These are phyloP conservation scores for Alloteropsis semialata DNA, from an alignment of 176 grass and related monocot species.

Conservation along the genomic window DNA sequence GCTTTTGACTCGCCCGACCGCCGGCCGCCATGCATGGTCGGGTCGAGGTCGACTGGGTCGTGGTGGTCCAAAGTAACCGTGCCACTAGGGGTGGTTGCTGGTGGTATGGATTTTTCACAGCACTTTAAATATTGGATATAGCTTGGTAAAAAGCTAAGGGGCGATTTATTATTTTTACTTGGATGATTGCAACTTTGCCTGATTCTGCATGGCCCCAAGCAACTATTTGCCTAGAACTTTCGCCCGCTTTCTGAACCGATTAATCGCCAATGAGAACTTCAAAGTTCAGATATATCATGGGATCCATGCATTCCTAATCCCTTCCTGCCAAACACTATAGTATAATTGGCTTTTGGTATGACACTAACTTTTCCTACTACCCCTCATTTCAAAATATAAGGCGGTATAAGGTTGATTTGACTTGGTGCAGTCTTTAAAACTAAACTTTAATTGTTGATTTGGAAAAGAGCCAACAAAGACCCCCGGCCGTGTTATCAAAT, in stretches of 20 bases:
- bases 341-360: background rate
- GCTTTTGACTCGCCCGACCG: conserved; percentile 26
- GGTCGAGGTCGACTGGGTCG: too few relatives aligned
- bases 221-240: conserved; percentile 4
- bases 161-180: background rate
- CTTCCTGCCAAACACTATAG: background rate
- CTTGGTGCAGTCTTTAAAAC: too few relatives aligned
- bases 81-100: conserved; percentile 9
- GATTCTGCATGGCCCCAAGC: background rate
- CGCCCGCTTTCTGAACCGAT: background rate
- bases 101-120: background rate
- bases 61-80: conserved; percentile 32
- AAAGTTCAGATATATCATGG: background rate
- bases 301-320: background rate
- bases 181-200: conserved; percentile 23
- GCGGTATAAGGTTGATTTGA: too few relatives aligned
- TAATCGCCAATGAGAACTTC: conserved; percentile 27
- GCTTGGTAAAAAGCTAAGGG: conserved; percentile 11
- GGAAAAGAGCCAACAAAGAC: too few relatives aligned
- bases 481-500: background rate
- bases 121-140: background rate
- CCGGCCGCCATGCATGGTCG: background rate
- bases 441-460: too few relatives aligned
- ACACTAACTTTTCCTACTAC: background rate
- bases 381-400: too few relatives aligned